Evolutionary conservation across 345 rosid genomes (phyloP), one percentile per base, ranked within the genome.

Genomic region (Carallia pectinifolia): DNA sequence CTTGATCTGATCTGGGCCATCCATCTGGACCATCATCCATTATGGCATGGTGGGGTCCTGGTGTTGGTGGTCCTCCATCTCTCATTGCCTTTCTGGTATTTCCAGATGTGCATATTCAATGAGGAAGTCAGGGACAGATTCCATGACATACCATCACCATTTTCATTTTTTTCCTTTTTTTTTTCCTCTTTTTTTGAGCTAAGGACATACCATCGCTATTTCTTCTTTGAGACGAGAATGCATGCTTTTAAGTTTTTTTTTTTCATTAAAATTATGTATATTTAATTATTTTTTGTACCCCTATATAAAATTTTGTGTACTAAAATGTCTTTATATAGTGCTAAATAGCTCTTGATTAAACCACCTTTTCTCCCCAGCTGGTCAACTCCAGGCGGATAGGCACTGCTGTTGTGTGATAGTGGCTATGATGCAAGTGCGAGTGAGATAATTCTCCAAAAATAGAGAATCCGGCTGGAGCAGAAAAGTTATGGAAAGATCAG

Each of bases 1-100:
- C 27, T 74, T 52, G 72, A 72, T 68, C 60, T 29, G 53, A 80
- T 77, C 83, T 53, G 47, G 65, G 54, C 58, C 83, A 36, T 75
- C 65, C 76, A 64, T 67, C 64, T 58, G 60, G n/a, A 58, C 34
- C 33, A 66, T 58, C 66, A 58, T 8, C 38, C 38, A 27, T 52
- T 73, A 73, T 69, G 29, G 54, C 53, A 65, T 23, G 71, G 67
- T 70, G 77, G 62, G 48, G 37, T 15, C 36, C 53, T 44, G 16
- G 50, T 44, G 50, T 6, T 38, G 13, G 70, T 71, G 79, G 79
- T 79, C 79, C 73, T 62, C 50, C 0, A 0, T 12, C 50, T 12
- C 50, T 44, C 36, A 9, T 47, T 58, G 50, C 55, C 53, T 54
- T 61, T 38, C 40, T 59, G 53, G 68, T 36, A 53, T 52, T 31